Conservation (phyloP, 2,329 filamentous ascomycete genomes). For the Dactylellina parvicollis region DNA sequence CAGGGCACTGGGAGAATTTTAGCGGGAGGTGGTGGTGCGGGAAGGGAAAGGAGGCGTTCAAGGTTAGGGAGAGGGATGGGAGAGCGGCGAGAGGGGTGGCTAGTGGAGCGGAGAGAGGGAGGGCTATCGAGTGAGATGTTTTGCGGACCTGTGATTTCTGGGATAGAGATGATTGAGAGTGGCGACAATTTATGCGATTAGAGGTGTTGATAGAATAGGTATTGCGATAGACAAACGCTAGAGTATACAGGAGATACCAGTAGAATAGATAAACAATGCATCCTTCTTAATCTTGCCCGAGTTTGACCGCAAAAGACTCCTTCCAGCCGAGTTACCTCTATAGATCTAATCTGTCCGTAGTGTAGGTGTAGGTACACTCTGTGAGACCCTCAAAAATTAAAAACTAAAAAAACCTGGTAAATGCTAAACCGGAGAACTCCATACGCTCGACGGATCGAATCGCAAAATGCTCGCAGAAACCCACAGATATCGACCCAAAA, state of each 20-base stretch:
- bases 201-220: background rate
- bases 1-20: background rate
- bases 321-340: too few species aligned
- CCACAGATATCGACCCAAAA: background rate
- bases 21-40: slow-evolving; percentile 32
- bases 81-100: background rate
- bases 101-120: background rate
- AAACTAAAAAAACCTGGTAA: too few species aligned
- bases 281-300: too few species aligned
- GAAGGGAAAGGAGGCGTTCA: slow-evolving; percentile 7
- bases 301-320: too few species aligned
- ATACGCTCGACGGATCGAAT: background rate
- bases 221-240: background rate
- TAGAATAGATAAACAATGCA: too few species aligned
- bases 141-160: background rate
- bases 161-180: too few species aligned
- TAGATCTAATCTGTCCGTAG: too few species aligned
- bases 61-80: background rate
- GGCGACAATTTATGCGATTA: background rate
- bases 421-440: background rate
- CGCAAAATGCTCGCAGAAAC: background rate
- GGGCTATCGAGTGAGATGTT: background rate
- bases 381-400: too few species aligned
- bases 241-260: background rate
- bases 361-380: too few species aligned